These are phyloP conservation scores for Phytophthora ramorum DNA, from an alignment of 352 stramenopile genomes.

Conservation along the genomic window DNA sequence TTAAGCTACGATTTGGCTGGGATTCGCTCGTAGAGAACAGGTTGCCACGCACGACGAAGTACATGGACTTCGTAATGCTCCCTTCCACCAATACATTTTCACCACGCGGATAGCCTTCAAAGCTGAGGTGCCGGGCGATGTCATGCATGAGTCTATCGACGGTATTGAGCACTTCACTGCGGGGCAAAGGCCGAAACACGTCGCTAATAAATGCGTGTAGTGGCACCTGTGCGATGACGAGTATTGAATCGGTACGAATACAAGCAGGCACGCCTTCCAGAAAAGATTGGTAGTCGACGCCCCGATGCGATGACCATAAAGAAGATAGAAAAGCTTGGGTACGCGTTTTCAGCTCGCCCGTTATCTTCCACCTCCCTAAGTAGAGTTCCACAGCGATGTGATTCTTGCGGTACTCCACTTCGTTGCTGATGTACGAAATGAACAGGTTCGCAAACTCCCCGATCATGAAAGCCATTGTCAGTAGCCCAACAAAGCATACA, in stretches of 20 bases:
- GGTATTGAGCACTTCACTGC: slow-evolving; percentile 23
- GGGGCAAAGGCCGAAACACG: slow-evolving; percentile 52
- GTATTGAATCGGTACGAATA: slow-evolving; percentile 59
- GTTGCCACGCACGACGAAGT: slow-evolving; percentile 66
- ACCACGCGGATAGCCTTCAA: slow-evolving; percentile 67
- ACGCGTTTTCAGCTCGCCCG: slow-evolving; percentile 45
- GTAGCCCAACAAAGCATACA: slow-evolving; percentile 56
- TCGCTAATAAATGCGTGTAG: slow-evolving; percentile 46
- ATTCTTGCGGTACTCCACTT: slow-evolving; percentile 78
- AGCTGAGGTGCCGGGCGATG: slow-evolving; percentile 55
- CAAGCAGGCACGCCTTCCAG: slow-evolving; percentile 55
- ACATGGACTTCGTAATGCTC: slow-evolving; percentile 72
- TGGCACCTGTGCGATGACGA: slow-evolving; percentile 53
- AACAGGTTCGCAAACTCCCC: slow-evolving; percentile 76
- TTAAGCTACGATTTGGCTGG: slow-evolving; percentile 27
- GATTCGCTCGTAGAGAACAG: slow-evolving; percentile 45
- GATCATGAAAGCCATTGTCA: slow-evolving; percentile 77
- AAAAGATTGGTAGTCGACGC: slow-evolving; percentile 66
- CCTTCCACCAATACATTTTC: slow-evolving; percentile 72
- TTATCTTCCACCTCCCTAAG: slow-evolving; percentile 56
- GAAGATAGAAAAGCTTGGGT: slow-evolving; percentile 66
- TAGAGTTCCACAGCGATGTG: slow-evolving; percentile 73
- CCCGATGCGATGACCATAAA: slow-evolving; percentile 67
- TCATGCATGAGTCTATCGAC: slow-evolving; percentile 42
- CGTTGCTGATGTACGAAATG: slow-evolving; percentile 75